Evolutionary conservation across 2,329 filamentous ascomycete genomes (phyloP).

Genomic region (Trichoderma pleuroti): DNA sequence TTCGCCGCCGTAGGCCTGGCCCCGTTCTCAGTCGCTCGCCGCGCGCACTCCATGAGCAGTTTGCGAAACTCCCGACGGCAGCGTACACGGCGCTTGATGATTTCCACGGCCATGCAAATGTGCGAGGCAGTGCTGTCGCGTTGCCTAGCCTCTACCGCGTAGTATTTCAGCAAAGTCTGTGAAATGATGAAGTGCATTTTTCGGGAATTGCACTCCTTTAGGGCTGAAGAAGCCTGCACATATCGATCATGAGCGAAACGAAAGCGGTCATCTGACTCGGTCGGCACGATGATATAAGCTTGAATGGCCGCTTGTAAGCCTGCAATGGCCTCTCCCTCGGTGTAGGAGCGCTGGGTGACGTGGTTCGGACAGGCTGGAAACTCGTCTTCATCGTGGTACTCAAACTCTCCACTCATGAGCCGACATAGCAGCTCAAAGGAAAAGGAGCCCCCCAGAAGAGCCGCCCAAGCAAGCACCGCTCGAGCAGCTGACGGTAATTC

Average conservation of each 20-base stretch:
- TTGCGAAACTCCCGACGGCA: slow-evolving; percentile 66
- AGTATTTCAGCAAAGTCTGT: slow-evolving; percentile 73
- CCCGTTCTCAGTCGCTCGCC: slow-evolving; percentile 74
- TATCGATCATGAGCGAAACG: slow-evolving; percentile 87
- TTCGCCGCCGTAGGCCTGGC: slow-evolving; percentile 77
- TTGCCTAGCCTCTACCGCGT: slow-evolving; percentile 55
- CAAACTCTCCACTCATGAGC: slow-evolving; percentile 72
- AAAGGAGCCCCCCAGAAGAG: slow-evolving; percentile 76
- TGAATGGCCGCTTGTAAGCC: slow-evolving; percentile 81
- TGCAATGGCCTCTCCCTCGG: slow-evolving; percentile 65
- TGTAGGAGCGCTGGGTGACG: slow-evolving; percentile 37
- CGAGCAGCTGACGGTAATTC: slow-evolving; percentile 73
- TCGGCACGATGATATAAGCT: slow-evolving; percentile 75
- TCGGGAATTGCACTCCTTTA: slow-evolving; percentile 65
- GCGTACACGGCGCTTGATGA: slow-evolving; percentile 65
- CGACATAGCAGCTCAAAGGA: slow-evolving; percentile 77
- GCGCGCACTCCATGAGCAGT: slow-evolving; percentile 74
- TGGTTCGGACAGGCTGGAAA: neutral
- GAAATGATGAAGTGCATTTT: slow-evolving; percentile 93
- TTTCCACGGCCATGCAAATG: slow-evolving; percentile 70
- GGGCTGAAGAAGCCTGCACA: slow-evolving; percentile 65
- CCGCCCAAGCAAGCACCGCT: slow-evolving; percentile 80
- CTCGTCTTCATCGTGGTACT: slow-evolving; percentile 43
- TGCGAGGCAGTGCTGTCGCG: slow-evolving; percentile 76
- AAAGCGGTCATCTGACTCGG: slow-evolving; percentile 82